phyloP scores from a whole-genome alignment of 2,329 filamentous ascomycete genomes.

The Cephalotrichum gorgonifer region DNA sequence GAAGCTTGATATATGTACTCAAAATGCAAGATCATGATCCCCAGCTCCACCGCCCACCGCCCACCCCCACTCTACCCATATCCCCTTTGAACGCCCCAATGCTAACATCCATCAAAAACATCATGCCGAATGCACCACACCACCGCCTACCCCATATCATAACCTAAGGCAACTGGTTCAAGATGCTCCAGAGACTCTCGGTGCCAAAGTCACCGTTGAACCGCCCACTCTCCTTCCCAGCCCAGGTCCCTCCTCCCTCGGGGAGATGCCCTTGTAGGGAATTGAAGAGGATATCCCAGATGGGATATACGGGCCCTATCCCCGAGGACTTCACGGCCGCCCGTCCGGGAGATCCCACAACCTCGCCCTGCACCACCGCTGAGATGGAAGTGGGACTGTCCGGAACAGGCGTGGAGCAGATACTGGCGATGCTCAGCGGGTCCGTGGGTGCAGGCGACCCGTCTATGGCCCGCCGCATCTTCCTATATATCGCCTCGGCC shows the following conservation, averaged over 20 bases:
- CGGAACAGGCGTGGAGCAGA: background rate
- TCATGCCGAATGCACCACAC: background rate
- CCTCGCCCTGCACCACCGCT: background rate
- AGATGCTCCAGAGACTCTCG: conserved; percentile 45
- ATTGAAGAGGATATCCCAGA: background rate
- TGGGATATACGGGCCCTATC: background rate
- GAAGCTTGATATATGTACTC: background rate
- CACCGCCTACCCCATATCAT: background rate
- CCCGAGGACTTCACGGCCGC: background rate
- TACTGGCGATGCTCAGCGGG: conserved; percentile 3
- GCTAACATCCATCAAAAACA: background rate
- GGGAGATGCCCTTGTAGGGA: background rate
- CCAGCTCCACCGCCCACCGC: too few species aligned
- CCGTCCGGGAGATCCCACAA: background rate
- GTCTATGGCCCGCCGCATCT: background rate
- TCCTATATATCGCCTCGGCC: conserved; percentile 33
- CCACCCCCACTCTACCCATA: background rate
- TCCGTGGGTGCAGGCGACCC: background rate
- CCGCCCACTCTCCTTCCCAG: conserved; percentile 22
- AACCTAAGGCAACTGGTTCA: conserved; percentile 30
- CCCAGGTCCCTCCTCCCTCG: background rate
- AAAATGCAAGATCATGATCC: too few species aligned
- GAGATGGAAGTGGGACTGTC: background rate
- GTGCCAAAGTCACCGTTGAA: conserved; percentile 45
- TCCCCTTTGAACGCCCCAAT: background rate